Evolutionary conservation across 140 eudicot genomes (phyloP).

Genomic region (Flaveria floridana): DNA sequence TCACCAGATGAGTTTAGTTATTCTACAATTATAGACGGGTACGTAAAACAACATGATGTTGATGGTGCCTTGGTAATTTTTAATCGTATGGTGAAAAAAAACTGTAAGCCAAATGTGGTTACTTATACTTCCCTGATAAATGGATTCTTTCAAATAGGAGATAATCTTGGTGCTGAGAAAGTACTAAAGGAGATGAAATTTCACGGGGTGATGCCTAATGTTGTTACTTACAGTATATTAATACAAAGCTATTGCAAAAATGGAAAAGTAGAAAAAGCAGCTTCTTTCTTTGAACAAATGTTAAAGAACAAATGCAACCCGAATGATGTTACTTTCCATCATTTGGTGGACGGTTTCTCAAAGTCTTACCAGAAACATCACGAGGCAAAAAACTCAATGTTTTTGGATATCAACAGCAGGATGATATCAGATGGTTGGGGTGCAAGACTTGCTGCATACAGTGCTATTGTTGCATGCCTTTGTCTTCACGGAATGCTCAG

Average conservation of each 20-base stretch:
- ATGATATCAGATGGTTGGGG: conserved; percentile 58
- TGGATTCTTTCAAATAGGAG: conserved; percentile 69
- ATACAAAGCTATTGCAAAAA: conserved; percentile 70
- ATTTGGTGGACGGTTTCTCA: conserved; percentile 61
- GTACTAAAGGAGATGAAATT: conserved; percentile 57
- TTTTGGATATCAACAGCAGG: conserved; percentile 47
- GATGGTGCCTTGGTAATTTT: conserved; percentile 55
- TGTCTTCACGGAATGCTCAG: conserved; percentile 58
- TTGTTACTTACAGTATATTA: conserved; percentile 69
- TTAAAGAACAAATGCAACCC: conserved; percentile 69
- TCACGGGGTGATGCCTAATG: conserved; percentile 63
- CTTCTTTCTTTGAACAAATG: conserved; percentile 71
- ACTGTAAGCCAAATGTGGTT: conserved; percentile 66
- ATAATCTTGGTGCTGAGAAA: conserved; percentile 48
- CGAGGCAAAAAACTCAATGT: conserved; percentile 38
- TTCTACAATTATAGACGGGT: conserved; percentile 80
- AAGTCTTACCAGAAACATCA: conserved; percentile 36
- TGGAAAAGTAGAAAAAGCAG: conserved; percentile 63
- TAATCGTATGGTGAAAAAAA: conserved; percentile 50
- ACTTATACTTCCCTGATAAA: conserved; percentile 73
- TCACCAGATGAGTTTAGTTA: conserved; percentile 72
- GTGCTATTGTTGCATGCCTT: conserved; percentile 58
- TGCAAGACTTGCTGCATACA: conserved; percentile 50
- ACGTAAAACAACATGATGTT: conserved; percentile 64
- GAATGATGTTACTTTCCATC: conserved; percentile 67